Conservation (phyloP, 1,139 yeast genomes). For the Candida sojae region DNA sequence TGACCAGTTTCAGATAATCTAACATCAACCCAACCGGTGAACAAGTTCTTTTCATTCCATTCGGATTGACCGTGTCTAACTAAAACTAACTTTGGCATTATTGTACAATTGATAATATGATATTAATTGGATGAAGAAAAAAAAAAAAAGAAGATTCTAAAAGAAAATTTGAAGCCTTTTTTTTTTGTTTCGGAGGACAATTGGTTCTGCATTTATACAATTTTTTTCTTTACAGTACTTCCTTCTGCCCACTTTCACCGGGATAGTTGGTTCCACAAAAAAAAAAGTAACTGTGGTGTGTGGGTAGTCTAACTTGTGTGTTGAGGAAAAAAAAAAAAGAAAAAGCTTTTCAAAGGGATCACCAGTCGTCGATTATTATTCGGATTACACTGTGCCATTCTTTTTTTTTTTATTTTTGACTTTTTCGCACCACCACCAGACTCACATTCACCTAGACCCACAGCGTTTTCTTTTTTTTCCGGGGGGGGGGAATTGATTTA, state of each 20-base stretch:
- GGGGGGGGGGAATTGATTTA: too few species aligned
- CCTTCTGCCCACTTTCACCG: constrained; percentile 2
- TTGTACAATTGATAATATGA: background rate
- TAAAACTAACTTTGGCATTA: constrained; percentile 69
- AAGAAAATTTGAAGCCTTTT: background rate
- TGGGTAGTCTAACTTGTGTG: too few species aligned
- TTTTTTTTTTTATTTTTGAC: background rate
- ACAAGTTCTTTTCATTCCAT: constrained; percentile 97
- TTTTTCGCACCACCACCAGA: background rate
- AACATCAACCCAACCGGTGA: constrained; percentile 99
- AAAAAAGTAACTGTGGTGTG: background rate
- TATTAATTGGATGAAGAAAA: background rate
- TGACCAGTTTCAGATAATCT: constrained; percentile 81
- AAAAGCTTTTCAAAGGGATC: background rate
- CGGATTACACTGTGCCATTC: constrained; percentile 7
- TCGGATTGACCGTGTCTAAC: constrained; percentile 99
- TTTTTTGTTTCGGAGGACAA: constrained; percentile 1
- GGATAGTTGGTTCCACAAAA: background rate
- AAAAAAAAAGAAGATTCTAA: background rate
- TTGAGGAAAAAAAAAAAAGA: background rate
- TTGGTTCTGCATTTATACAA: background rate
- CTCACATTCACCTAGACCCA: background rate
- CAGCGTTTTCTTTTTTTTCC: too few species aligned
- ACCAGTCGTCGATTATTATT: constrained; percentile 4
- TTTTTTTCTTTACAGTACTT: background rate